phyloP scores from a whole-genome alignment of 768 basidiomycete genomes.

The Thelephora ganbajun region DNA sequence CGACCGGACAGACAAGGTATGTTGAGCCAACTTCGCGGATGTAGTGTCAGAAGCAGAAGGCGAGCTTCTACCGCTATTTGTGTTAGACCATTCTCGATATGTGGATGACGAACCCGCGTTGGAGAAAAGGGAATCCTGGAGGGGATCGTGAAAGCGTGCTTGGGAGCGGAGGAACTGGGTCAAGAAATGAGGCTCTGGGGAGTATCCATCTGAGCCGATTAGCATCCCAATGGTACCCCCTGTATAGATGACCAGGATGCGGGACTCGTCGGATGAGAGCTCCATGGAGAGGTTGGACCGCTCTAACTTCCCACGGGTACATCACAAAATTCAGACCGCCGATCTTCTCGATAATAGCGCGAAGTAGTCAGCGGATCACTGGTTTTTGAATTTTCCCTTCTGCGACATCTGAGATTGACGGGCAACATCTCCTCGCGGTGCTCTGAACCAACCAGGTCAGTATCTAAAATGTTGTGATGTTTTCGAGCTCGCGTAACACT shows the following conservation, averaged over 20 bases:
- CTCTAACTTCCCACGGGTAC: not conserved
- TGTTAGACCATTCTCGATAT: conserved; percentile 61
- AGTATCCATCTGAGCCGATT: conserved; percentile 59
- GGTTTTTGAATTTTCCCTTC: too few species aligned
- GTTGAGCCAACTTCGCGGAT: not conserved
- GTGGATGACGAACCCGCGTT: conserved; percentile 67
- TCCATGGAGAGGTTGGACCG: conserved; percentile 25
- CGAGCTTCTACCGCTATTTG: conserved; percentile 31
- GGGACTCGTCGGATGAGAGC: conserved; percentile 46
- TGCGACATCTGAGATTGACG: too few species aligned
- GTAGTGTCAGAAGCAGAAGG: not conserved
- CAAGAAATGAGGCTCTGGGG: conserved; percentile 78
- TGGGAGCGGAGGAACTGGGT: conserved; percentile 75
- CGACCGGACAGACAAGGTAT: conserved; percentile 27
- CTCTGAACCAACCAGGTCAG: too few species aligned
- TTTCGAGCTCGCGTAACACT: too few species aligned
- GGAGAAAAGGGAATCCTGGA: conserved; percentile 76
- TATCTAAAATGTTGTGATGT: too few species aligned
- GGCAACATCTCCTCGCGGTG: too few species aligned
- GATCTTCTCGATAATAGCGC: conserved; percentile 1
- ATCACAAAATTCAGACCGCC: conserved; percentile 2
- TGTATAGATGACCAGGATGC: conserved; percentile 81
- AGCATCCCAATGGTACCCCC: conserved; percentile 90
- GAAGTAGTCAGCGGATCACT: not conserved
- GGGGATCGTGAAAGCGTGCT: conserved; percentile 83